Conservation (phyloP, 129 eudicot species). For the Artemisia tridentata region DNA sequence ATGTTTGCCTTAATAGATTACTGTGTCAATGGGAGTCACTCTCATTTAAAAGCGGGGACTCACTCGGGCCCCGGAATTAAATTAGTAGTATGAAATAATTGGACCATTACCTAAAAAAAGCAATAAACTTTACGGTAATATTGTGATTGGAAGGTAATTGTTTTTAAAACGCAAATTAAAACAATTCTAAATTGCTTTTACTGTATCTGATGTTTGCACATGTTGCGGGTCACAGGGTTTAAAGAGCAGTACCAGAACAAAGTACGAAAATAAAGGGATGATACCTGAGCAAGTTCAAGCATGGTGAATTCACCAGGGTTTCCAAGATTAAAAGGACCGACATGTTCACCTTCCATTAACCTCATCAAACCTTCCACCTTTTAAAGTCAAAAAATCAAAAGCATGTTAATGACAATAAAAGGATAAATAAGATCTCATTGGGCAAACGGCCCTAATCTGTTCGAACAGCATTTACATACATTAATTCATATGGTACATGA, state of each 20-base stretch:
- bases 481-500: not conserved
- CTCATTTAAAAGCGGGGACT: not conserved
- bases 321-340: constrained; percentile 95
- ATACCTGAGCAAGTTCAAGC: constrained; percentile 98
- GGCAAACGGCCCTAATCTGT: not conserved
- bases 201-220: too few species aligned
- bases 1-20: not conserved
- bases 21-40: not conserved
- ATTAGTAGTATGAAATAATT: not conserved
- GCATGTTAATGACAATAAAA: not conserved
- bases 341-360: constrained; percentile 97
- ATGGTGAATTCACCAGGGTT: constrained; percentile 98
- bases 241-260: too few species aligned
- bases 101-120: not conserved
- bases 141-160: too few species aligned
- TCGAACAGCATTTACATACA: not conserved
- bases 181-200: too few species aligned
- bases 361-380: constrained; percentile 97
- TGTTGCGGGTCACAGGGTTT: too few species aligned
- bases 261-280: not conserved
- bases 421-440: not conserved
- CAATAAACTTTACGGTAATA: not conserved
- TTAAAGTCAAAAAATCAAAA: constrained; percentile 6
- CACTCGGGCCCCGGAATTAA: not conserved
- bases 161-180: too few species aligned